phyloP scores from a whole-genome alignment of 2,329 filamentous ascomycete genomes.

The Fusarium odoratissimum region DNA sequence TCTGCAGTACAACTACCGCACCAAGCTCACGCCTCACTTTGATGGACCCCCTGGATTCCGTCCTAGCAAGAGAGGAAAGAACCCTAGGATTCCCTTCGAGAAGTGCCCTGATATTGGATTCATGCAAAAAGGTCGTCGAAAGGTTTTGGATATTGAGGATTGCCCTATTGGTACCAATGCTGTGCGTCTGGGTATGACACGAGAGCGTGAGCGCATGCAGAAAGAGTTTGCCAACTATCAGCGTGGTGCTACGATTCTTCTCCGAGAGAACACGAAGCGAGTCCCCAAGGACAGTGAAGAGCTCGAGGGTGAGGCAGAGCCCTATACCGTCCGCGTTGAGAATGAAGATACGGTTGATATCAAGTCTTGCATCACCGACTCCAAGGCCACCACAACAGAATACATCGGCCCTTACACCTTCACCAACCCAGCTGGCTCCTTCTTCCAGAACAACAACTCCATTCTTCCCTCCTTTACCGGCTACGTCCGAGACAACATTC shows the following conservation, averaged over 20 bases:
- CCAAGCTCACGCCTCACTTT: conserved; percentile 97
- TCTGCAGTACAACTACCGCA: conserved; percentile 91
- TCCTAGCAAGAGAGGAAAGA: conserved; percentile 62
- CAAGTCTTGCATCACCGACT: conserved; percentile 90
- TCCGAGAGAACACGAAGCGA: conserved; percentile 86
- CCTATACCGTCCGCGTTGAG: conserved; percentile 61
- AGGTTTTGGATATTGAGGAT: conserved; percentile 93
- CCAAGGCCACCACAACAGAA: conserved; percentile 84
- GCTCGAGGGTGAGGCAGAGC: conserved; percentile 43
- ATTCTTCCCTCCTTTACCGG: conserved; percentile 88
- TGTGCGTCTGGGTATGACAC: conserved; percentile 81
- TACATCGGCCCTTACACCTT: conserved; percentile 89
- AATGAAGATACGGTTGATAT: conserved; percentile 72
- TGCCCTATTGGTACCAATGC: conserved; percentile 94
- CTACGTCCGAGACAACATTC: conserved; percentile 84
- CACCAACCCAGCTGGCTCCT: conserved; percentile 90
- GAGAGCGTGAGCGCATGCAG: conserved; percentile 81
- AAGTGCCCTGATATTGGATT: conserved; percentile 87
- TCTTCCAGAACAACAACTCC: conserved; percentile 99
- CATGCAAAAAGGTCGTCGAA: conserved; percentile 83
- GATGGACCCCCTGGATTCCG: conserved; percentile 75
- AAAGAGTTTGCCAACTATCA: conserved; percentile 77
- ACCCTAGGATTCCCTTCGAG: conserved; percentile 61
- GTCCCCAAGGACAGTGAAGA: conserved; percentile 61
- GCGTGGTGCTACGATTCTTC: conserved; percentile 86